These are phyloP conservation scores for Shiraia sp. DNA, from an alignment of 2,329 filamentous ascomycete species.

Conservation along the genomic window DNA sequence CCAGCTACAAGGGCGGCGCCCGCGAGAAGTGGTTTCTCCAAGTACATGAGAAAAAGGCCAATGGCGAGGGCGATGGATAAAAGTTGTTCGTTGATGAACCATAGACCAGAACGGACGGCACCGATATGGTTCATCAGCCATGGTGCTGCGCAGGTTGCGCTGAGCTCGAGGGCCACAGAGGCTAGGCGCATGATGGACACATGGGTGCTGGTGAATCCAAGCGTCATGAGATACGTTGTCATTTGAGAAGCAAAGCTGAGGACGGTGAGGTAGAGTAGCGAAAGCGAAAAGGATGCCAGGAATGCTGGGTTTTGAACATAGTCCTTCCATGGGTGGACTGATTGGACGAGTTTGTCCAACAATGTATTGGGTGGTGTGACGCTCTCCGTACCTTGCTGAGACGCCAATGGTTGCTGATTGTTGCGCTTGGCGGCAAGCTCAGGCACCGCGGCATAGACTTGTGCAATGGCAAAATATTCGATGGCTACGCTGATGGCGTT, in stretches of 20 bases:
- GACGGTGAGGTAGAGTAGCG: conserved; percentile 63
- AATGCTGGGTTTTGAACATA: conserved; percentile 62
- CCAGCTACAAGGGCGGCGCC: conserved; percentile 42
- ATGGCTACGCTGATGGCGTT: conserved; percentile 53
- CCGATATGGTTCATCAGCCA: conserved; percentile 56
- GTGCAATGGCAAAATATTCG: conserved; percentile 60
- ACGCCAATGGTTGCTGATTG: conserved; percentile 1
- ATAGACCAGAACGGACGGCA: conserved; percentile 67
- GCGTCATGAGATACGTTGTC: conserved; percentile 64
- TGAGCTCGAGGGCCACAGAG: conserved; percentile 61
- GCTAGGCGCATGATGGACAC: conserved; percentile 59
- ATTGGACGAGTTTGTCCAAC: conserved; percentile 4
- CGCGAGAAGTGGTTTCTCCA: conserved; percentile 20
- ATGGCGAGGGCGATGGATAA: conserved; percentile 53
- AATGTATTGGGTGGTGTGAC: conserved; percentile 11
- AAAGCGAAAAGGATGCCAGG: conserved; percentile 62
- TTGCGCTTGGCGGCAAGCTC: conserved; percentile 21
- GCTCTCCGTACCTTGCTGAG: not conserved
- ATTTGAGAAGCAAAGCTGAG: conserved; percentile 58
- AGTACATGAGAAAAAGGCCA: conserved; percentile 23
- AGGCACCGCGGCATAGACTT: conserved; percentile 43
- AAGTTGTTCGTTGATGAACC: conserved; percentile 73
- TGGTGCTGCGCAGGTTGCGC: conserved; percentile 64
- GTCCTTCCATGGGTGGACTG: conserved; percentile 27
- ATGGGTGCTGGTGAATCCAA: conserved; percentile 56